Evolutionary conservation across 2,329 filamentous ascomycete species (phyloP).

Genomic region (Colletotrichum echinochloae): DNA sequence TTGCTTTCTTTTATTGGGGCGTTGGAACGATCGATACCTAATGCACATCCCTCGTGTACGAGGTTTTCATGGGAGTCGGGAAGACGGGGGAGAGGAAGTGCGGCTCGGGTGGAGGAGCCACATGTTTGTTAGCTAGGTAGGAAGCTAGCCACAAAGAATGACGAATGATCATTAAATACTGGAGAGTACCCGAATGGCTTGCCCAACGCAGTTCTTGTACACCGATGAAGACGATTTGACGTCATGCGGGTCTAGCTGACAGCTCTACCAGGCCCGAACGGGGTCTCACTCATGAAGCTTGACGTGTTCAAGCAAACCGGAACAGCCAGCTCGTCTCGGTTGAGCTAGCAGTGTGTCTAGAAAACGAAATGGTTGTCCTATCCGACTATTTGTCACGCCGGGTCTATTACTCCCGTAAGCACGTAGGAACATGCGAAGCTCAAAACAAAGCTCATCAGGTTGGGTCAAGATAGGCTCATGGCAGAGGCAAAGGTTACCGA

Average conservation of each 20-base stretch:
- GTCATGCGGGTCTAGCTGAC: neutral
- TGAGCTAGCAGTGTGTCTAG: neutral
- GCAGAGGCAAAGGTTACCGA: neutral
- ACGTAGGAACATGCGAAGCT: neutral
- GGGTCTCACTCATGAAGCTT: neutral
- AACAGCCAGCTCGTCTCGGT: neutral
- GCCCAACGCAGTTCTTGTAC: neutral
- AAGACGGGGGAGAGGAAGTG: slow-evolving; percentile 30
- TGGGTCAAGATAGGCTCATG: too few relatives aligned
- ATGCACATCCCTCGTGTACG: slow-evolving; percentile 20
- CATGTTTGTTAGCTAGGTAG: slow-evolving; percentile 17
- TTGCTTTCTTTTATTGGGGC: slow-evolving; percentile 30
- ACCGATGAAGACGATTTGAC: neutral
- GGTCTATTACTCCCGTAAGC: neutral
- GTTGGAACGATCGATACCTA: slow-evolving; percentile 34
- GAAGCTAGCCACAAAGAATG: slow-evolving; percentile 26
- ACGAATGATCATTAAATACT: neutral
- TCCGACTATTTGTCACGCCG: neutral
- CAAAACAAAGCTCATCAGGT: too few relatives aligned
- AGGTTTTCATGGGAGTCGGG: slow-evolving; percentile 33
- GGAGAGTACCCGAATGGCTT: neutral
- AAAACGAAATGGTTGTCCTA: neutral
- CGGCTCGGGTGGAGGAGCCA: slow-evolving; percentile 7
- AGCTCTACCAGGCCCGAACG: neutral
- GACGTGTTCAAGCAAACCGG: neutral